A percentile compares a stretch with the other conserved stretches of the same genome.
phyloP scores from a whole-genome alignment of 345 rosid genomes.

The Lumnitzera littorea region DNA sequence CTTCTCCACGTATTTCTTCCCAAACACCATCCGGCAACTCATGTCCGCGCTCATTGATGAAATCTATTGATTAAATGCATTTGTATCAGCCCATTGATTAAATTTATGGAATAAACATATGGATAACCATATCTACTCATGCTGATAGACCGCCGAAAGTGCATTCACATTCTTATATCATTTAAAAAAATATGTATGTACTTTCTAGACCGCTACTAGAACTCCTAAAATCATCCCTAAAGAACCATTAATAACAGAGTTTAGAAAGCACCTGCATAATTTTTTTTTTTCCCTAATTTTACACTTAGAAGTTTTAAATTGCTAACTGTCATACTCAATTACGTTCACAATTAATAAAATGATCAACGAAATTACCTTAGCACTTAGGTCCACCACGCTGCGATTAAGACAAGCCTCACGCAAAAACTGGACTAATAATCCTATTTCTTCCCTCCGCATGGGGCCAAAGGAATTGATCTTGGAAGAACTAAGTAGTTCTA shows the following conservation, averaged over 20 bases:
- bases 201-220: too few relatives aligned
- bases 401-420: slow-evolving; percentile 11
- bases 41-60: slow-evolving; percentile 21
- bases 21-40: slow-evolving; percentile 42
- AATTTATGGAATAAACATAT: too few relatives aligned
- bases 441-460: slow-evolving; percentile 24
- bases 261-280: not conserved
- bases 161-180: too few relatives aligned
- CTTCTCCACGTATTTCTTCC: too few relatives aligned
- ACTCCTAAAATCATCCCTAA: too few relatives aligned
- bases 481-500: slow-evolving; percentile 21
- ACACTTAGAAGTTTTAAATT: slow-evolving; percentile 17
- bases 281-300: slow-evolving; percentile 6
- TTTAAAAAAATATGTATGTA: too few relatives aligned
- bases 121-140: too few relatives aligned
- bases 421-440: slow-evolving; percentile 15
- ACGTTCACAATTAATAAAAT: slow-evolving; percentile 15
- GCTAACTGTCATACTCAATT: slow-evolving; percentile 8
- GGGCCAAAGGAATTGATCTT: slow-evolving; percentile 20
- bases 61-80: not conserved
- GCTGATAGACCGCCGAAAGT: too few relatives aligned
- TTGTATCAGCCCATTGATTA: too few relatives aligned
- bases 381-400: slow-evolving; percentile 25
- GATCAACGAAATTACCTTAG: slow-evolving; percentile 5
- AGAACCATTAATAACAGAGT: not conserved